These are phyloP conservation scores for Incumbomyces lentus DNA, from an alignment of 2,329 filamentous ascomycete species.

Conservation along the genomic window DNA sequence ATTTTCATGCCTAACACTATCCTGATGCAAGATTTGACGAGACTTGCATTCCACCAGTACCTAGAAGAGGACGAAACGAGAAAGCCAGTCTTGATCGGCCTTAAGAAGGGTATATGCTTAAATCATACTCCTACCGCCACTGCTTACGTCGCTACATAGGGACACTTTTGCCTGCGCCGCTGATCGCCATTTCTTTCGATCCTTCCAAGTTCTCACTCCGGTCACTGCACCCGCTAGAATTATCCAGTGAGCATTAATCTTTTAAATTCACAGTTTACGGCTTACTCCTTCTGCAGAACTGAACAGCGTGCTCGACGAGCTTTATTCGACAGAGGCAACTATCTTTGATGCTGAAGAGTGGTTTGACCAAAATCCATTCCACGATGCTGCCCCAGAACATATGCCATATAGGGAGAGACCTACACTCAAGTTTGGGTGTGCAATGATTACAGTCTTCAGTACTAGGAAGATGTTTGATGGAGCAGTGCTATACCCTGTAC, in stretches of 20 bases:
- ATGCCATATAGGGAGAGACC: neutral
- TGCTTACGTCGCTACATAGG: neutral
- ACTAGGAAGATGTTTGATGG: neutral
- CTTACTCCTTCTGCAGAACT: slow-evolving; percentile 2
- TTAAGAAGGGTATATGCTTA: slow-evolving; percentile 9
- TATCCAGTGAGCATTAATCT: neutral
- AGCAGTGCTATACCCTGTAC: neutral
- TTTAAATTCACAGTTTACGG: neutral
- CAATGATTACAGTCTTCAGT: slow-evolving; percentile 2
- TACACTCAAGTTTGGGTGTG: neutral
- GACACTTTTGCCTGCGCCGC: slow-evolving; percentile 1
- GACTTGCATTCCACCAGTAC: slow-evolving; percentile 10
- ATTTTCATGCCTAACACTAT: slow-evolving; percentile 13
- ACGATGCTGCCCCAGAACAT: slow-evolving; percentile 3
- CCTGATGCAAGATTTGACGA: slow-evolving; percentile 12
- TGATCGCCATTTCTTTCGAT: neutral
- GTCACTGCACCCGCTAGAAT: neutral
- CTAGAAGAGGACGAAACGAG: slow-evolving; percentile 8
- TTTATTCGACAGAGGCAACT: slow-evolving; percentile 7
- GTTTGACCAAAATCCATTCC: slow-evolving; percentile 7
- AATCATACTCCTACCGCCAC: neutral
- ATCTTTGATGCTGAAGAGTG: slow-evolving; percentile 8
- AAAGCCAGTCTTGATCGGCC: slow-evolving; percentile 10
- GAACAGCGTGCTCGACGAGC: slow-evolving; percentile 5
- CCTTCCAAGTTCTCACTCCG: slow-evolving; percentile 2